Percentiles rank a stretch among this genome's conserved stretches.
Conservation (phyloP, 352 stramenopile genomes). For the Lagenidium giganteum region DNA sequence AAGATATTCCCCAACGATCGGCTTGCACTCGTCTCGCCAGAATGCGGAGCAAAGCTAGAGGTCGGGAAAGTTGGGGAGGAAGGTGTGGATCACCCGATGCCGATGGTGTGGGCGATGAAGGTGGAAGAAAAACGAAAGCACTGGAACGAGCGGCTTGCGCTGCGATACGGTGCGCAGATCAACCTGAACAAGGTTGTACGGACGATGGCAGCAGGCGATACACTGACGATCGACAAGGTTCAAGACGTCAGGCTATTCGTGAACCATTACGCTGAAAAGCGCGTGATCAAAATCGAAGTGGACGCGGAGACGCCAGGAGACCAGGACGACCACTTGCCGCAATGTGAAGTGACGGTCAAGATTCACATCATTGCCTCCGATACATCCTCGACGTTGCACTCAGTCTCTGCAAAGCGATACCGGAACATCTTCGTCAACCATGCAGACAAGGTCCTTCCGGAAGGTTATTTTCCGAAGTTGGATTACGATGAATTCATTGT, state of each 20-base stretch:
- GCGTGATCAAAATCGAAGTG: conserved; percentile 40
- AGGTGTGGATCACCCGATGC: conserved; percentile 34
- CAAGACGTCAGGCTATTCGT: conserved; percentile 32
- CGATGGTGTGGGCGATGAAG: conserved; percentile 51
- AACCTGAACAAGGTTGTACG: conserved; percentile 42
- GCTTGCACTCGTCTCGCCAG: conserved; percentile 51
- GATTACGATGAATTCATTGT: conserved; percentile 68
- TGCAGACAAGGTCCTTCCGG: no score
- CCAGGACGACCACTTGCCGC: not conserved
- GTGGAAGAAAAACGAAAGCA: conserved; percentile 23
- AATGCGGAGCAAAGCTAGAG: conserved; percentile 41
- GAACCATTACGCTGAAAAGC: conserved; percentile 4
- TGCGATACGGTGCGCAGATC: conserved; percentile 23
- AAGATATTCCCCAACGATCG: no score
- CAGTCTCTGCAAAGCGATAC: conserved; percentile 51
- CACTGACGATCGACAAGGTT: conserved; percentile 23
- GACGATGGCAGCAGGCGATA: conserved; percentile 35
- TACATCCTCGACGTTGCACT: no score
- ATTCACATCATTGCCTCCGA: no score
- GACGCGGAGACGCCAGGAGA: conserved; percentile 1
- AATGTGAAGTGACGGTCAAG: conserved; percentile 21
- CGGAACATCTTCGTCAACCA: conserved; percentile 29
- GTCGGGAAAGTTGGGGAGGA: conserved; percentile 41
- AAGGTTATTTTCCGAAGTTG: no score
- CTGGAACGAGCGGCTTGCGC: no score